phyloP scores from a whole-genome alignment of 2,329 filamentous ascomycete species.

The Colletotrichum cereale region DNA sequence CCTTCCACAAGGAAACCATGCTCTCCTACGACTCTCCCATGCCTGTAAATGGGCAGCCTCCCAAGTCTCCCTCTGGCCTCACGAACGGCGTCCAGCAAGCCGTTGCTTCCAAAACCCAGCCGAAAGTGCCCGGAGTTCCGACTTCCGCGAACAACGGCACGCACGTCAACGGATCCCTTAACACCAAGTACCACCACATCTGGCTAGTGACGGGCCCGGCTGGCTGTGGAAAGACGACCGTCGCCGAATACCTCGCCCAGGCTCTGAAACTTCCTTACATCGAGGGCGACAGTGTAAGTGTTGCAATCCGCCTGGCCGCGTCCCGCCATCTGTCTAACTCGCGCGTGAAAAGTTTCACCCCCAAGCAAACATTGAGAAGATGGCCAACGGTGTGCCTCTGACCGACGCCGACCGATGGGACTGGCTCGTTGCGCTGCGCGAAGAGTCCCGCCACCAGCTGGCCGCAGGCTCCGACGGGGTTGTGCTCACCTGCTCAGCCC shows the following conservation, averaged over 20 bases:
- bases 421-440: constrained; percentile 86
- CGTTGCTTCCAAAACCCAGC: constrained; percentile 46
- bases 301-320: not conserved
- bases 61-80: constrained; percentile 46
- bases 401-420: constrained; percentile 97
- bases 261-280: constrained; percentile 77
- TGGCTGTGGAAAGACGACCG: constrained; percentile 83
- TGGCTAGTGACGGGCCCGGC: constrained; percentile 86
- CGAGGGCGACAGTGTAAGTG: constrained; percentile 81
- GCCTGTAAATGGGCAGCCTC: constrained; percentile 56
- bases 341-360: constrained; percentile 74
- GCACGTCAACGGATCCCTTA: constrained; percentile 48
- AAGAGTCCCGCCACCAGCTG: constrained; percentile 72
- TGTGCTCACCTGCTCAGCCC: constrained; percentile 94
- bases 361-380: constrained; percentile 87
- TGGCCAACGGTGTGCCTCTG: constrained; percentile 85
- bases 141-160: constrained; percentile 46
- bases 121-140: constrained; percentile 30
- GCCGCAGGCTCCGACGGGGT: constrained; percentile 75
- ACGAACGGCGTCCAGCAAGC: constrained; percentile 44
- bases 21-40: constrained; percentile 64
- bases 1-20: constrained; percentile 51
- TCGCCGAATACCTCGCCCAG: constrained; percentile 74
- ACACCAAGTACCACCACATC: constrained; percentile 72
- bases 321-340: constrained; percentile 42